These are phyloP conservation scores for Corymbia calophylla DNA, from an alignment of 441 rosid genomes.

Conservation along the genomic window DNA sequence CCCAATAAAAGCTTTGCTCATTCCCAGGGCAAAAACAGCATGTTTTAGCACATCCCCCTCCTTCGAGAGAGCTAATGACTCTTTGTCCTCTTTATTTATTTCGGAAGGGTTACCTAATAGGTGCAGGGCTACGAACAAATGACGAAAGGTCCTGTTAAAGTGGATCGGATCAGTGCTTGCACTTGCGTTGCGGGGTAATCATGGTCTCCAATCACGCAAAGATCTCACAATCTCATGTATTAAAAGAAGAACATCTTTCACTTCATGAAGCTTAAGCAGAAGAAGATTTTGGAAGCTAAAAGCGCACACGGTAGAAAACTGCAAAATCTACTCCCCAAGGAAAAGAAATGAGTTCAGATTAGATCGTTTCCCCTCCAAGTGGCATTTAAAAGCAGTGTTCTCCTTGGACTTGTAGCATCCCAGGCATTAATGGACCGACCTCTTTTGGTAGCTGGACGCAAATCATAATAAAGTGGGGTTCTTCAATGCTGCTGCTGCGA, in stretches of 20 bases:
- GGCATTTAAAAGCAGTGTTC: not conserved
- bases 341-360: not conserved
- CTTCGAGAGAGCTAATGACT: not conserved
- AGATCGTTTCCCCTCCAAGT: not conserved
- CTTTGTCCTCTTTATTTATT: constrained; percentile 13
- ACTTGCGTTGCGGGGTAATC: not conserved
- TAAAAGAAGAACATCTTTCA: not conserved
- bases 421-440: not conserved
- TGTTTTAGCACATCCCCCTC: constrained; percentile 12
- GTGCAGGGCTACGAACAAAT: not conserved
- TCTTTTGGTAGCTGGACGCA: not conserved
- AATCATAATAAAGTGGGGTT: not conserved
- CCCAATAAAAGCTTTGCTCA: constrained; percentile 21
- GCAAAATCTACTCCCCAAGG: not conserved
- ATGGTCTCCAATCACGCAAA: not conserved
- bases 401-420: not conserved
- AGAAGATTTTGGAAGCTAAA: not conserved
- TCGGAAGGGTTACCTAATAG: not conserved
- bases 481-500: not conserved
- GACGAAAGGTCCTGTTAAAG: not conserved
- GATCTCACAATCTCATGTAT: not conserved
- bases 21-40: constrained; percentile 18
- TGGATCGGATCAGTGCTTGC: not conserved
- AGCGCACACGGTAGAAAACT: not conserved
- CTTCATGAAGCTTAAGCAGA: not conserved